Evolutionary conservation across 805 yeast species (phyloP).

Genomic region (Nakazawaea anatomiae): DNA sequence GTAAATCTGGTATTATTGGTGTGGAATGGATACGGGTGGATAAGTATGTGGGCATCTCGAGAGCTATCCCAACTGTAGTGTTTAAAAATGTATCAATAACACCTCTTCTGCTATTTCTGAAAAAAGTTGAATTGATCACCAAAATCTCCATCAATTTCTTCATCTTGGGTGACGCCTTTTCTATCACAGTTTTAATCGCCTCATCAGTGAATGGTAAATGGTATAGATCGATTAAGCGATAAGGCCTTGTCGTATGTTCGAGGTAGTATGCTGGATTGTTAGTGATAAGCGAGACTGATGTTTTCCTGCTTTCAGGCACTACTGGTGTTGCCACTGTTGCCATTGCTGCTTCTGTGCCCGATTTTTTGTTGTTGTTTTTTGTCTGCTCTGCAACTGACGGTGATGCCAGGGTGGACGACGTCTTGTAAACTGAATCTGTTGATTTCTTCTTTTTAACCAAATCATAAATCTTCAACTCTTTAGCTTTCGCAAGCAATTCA

Average conservation of each 20-base stretch:
- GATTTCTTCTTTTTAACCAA: neutral
- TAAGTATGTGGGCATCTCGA: neutral
- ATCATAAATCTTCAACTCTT: neutral
- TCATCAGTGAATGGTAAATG: neutral
- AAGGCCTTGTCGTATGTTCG: neutral
- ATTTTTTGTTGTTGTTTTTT: no score
- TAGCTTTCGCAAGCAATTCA: neutral
- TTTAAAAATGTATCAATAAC: neutral
- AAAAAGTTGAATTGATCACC: neutral
- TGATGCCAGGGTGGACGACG: no score
- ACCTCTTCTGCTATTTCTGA: neutral
- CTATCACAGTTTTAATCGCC: neutral
- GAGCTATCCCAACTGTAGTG: neutral
- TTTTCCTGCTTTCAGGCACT: neutral
- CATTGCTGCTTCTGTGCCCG: neutral
- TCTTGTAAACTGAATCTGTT: neutral
- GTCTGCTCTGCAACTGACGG: no score
- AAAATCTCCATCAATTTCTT: constrained; percentile 4
- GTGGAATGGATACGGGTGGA: neutral
- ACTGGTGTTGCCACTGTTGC: neutral
- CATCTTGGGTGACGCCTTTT: constrained; percentile 3
- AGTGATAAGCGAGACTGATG: neutral
- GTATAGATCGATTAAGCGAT: neutral
- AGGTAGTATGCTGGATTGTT: constrained; percentile 4
- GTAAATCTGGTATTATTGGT: neutral